Evolutionary conservation across 176 grass and related monocot genomes (phyloP).

Genomic region (Echinochloa phyllopogon): DNA sequence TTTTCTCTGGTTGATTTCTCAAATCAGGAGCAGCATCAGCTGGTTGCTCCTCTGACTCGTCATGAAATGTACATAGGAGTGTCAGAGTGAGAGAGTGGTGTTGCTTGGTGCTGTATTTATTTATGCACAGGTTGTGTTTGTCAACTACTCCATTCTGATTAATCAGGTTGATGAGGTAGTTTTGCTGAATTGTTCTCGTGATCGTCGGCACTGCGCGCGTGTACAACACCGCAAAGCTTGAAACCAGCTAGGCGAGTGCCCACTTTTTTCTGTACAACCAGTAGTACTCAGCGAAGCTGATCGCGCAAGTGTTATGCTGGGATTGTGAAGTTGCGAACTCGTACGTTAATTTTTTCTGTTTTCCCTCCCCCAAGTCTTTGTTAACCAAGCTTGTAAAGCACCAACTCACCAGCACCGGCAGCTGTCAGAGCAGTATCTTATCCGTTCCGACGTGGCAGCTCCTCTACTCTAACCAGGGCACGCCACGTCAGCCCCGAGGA

Average conservation of each 20-base stretch:
- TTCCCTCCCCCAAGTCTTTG: not conserved
- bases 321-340: no score
- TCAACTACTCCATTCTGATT: not conserved
- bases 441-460: conserved; percentile 43
- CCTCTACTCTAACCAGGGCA: conserved; percentile 46
- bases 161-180: conserved; percentile 7
- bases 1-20: not conserved
- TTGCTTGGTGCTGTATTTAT: conserved; percentile 36
- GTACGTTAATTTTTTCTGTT: not conserved
- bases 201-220: not conserved
- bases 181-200: not conserved
- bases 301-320: not conserved
- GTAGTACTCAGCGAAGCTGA: not conserved
- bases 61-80: conserved; percentile 51
- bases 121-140: conserved; percentile 22
- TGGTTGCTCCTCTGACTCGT: conserved; percentile 18
- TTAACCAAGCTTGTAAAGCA: conserved; percentile 9
- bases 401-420: not conserved
- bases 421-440: conserved; percentile 50
- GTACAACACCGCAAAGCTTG: not conserved
- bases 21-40: conserved; percentile 10
- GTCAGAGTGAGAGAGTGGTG: conserved; percentile 27
- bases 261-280: not conserved
- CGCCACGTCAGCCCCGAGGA: conserved; percentile 71
- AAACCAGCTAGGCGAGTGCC: not conserved